Evolutionary conservation across 495 filamentous ascomycete species (phyloP), one percentile per base, ranked within the genome.

Genomic region (Hypoxylon subgilvum): DNA sequence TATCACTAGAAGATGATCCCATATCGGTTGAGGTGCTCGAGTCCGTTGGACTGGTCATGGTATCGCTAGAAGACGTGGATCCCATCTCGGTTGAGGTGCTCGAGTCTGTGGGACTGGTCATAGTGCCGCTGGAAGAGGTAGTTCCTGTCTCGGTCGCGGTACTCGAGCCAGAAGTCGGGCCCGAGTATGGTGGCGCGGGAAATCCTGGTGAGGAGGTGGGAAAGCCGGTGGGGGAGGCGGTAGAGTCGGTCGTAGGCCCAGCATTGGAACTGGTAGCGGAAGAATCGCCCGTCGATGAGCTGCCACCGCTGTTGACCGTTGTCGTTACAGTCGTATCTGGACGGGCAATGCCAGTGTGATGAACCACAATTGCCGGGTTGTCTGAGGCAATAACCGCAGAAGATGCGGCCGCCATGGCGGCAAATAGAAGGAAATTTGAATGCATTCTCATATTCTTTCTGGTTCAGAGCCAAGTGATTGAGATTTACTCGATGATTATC

Each of bases 361-460:
- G n/a, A n/a, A n/a, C n/a, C n/a, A n/a, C n/a, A n/a, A n/a, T n/a
- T 22, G 14, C 34, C 34, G 36, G 21, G 21, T 27, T n/a, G 13
- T 12, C 14, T 6, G 21, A 6, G 4, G 54, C 46, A 18, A 51
- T 31, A 28, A 4, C 23, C 3, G 39, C 16, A 4, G 47, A 52
- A 1, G 48, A 41, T 4, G 35, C 12, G 14, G 19, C 44, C 13
- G 19, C 41, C 13, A 59, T 18, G 6, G 35, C 12, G 27, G 32
- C 40, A 8, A 59, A 4, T 40, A 59, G n/a, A 12, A 59, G 19
- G 4, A 47, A 2, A 2, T 21, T 52, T 22, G 14, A 13, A n/a
- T 52, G 55, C 55, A 59, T 59, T 2, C 1, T 46, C 40, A 19
- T 38, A 18, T 14, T 19, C 9, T 38, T 38, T 19, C 23, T 13